Evolutionary conservation across 305 asterid genomes (phyloP).

Genomic region (Fraxinus dipetala): DNA sequence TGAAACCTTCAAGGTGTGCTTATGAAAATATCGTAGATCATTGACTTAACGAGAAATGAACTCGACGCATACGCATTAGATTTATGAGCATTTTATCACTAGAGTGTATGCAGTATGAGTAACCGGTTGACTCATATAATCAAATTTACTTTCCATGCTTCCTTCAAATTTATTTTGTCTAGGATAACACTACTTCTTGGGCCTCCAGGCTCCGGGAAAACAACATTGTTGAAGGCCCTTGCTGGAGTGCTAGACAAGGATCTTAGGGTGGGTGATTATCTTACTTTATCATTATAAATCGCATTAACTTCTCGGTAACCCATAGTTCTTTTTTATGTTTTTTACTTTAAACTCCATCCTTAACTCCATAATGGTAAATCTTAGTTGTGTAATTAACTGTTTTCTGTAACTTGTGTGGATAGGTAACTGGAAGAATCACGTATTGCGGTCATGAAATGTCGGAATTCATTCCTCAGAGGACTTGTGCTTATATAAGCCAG

Average conservation of each 20-base stretch:
- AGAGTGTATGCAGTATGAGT: background rate
- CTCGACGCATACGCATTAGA: background rate
- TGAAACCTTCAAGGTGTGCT: slow-evolving; percentile 38
- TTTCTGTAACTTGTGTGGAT: background rate
- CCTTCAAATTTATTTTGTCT: background rate
- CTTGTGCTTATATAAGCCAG: slow-evolving; percentile 46
- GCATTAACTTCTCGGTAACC: background rate
- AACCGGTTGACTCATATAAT: background rate
- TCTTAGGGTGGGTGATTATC: slow-evolving; percentile 31
- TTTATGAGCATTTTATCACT: background rate
- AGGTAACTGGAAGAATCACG: slow-evolving; percentile 42
- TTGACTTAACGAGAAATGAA: background rate
- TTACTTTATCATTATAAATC: background rate
- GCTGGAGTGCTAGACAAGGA: slow-evolving; percentile 38
- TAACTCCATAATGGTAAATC: background rate
- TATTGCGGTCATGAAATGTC: slow-evolving; percentile 44
- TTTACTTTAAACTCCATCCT: background rate
- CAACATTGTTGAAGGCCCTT: slow-evolving; percentile 39
- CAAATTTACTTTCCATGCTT: background rate
- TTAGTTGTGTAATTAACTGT: background rate
- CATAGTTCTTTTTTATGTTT: background rate
- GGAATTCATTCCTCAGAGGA: slow-evolving; percentile 46
- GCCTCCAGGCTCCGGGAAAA: slow-evolving; percentile 46
- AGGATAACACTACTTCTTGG: slow-evolving; percentile 49
- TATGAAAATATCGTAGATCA: background rate